These are phyloP conservation scores for Tylopilus cervinicoccineus DNA, from an alignment of 768 basidiomycete genomes.

Conservation along the genomic window DNA sequence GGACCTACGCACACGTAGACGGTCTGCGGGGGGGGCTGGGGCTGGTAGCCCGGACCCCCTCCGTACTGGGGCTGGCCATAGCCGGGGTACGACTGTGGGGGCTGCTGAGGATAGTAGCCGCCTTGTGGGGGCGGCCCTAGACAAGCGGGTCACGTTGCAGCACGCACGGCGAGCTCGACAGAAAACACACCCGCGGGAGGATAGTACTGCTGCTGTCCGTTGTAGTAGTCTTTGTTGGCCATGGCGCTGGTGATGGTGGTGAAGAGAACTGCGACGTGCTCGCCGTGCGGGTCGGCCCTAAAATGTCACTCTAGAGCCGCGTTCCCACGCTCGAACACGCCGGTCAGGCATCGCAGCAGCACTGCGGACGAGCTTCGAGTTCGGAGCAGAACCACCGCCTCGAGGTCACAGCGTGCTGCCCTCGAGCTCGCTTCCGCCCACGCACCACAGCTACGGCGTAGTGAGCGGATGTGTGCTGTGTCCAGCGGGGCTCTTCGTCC, in stretches of 20 bases:
- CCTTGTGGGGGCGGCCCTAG: slow-evolving; percentile 50
- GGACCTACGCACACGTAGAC: slow-evolving; percentile 65
- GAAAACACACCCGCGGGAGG: slow-evolving; percentile 47
- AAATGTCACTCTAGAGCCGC: slow-evolving; percentile 16
- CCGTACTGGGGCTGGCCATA: slow-evolving; percentile 30
- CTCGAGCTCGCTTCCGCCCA: background rate
- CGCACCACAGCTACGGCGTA: too few relatives aligned
- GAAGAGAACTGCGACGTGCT: slow-evolving; percentile 11
- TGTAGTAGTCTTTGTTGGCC: slow-evolving; percentile 78
- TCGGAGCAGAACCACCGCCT: slow-evolving; percentile 12
- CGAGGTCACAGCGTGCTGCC: slow-evolving; percentile 15
- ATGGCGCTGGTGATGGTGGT: slow-evolving; percentile 33
- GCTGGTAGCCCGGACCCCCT: slow-evolving; percentile 37
- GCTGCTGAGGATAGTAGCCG: slow-evolving; percentile 72
- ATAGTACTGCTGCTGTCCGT: slow-evolving; percentile 49
- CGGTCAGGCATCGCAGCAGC: background rate
- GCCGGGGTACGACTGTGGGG: slow-evolving; percentile 62
- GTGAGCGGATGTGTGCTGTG: too few relatives aligned
- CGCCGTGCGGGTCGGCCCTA: slow-evolving; percentile 18
- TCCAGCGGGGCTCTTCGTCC: background rate
- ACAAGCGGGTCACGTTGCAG: slow-evolving; percentile 44
- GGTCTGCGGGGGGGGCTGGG: slow-evolving; percentile 74
- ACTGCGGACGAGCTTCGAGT: background rate
- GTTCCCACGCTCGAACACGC: slow-evolving; percentile 20
- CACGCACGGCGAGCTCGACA: too few relatives aligned